Base-by-base conservation (phyloP, 257 asterid species). In the Rhazya stricta region DNA sequence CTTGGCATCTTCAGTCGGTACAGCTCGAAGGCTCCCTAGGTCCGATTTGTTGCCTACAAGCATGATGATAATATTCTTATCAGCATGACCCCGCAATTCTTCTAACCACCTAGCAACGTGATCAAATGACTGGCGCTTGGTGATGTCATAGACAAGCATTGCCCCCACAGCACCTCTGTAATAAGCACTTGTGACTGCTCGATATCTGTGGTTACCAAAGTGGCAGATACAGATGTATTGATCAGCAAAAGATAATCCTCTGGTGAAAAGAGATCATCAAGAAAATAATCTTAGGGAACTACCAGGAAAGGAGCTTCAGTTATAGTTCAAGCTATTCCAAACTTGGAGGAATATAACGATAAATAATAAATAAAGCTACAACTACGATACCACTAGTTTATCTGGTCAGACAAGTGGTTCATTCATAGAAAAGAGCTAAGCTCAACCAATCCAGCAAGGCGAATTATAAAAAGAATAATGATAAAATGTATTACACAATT, bases 101-200 rank as follows among this genome's bases (percentile, higher is more conserved):
- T 87, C 96, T 51, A 92, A 87, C 98, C 97, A 92, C 79, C 94
- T 83, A 5, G 94, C 89, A 4, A 92, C 81, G 30, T 92, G 96
- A 78, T 92, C 97, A 68, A 92, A 92, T 5, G 96, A 78, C 76
- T 88, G 91, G 11, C 91, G 97, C 65, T 85, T 92, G 74, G 90
- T 84, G 79, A 92, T 89, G 79, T 92, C 98, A 75, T 90, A 92
- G 23, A 89, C 97, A 71, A 92, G 90, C 98, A 92, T 84, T 62
- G 98, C 98, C 72, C 98, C 98, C 32, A 91, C 88, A 69, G 98
- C 96, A 78, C 98, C 97, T 87, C 98, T 84, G 86, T 92, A 92
- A 71, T 92, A 92, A 3, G 98, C 98, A 82, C 91, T 92, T 12
- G 98, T 92, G 56, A 91, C 98, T 54, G 98, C 98, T 63, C 98